Base-by-base conservation (phyloP, 805 yeast species). In the Candida coquimbonensis region DNA sequence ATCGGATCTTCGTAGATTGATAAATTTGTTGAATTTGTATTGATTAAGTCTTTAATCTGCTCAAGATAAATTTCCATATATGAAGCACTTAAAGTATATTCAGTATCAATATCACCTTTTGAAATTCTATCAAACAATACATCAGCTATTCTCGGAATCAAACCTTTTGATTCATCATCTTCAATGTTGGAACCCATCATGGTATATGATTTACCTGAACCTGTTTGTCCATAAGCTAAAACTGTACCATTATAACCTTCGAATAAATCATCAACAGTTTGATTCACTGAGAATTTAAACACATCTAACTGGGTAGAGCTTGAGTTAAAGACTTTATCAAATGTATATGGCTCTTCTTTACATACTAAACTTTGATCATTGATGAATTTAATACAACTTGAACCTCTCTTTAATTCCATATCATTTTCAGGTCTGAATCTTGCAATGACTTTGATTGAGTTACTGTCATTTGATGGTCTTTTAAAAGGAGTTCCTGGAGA, bases 51-150 rank as follows among this genome's bases (percentile, higher is more conserved):
- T 50, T 75, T 68, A 36, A 89, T 74, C 38, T 75, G 77, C 51
- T 90, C 96, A 72, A 84, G 76, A 62, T 86, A 84, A 12, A 90
- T 80, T 57, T 90, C 96, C 80, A 87, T 72, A 52, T 80, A 82
- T 13, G 87, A 80, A 1, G 86, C 82, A 5, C 79, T 76, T n/a
- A 59, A 38, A 1, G 78, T 77, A 55, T 74, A 81, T 53, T 85
- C 89, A 9, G 76, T 68, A 16, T 78, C 77, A 5, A 64, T 50
- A n/a, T 68, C 63, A 3, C 73, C 68, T 19, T 65, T 54, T 34
- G 68, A 62, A 13, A 84, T 81, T 36, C 68, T 67, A 16, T 70
- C 65, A 57, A 87, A 89, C 6, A 89, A 68, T 46, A 74, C 74
- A 42, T 81, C 82, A 16, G 84, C 73, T 14, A 86, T 77, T 32